Conservation (phyloP, 2,329 filamentous ascomycete species). For the Xylaria sp. region DNA sequence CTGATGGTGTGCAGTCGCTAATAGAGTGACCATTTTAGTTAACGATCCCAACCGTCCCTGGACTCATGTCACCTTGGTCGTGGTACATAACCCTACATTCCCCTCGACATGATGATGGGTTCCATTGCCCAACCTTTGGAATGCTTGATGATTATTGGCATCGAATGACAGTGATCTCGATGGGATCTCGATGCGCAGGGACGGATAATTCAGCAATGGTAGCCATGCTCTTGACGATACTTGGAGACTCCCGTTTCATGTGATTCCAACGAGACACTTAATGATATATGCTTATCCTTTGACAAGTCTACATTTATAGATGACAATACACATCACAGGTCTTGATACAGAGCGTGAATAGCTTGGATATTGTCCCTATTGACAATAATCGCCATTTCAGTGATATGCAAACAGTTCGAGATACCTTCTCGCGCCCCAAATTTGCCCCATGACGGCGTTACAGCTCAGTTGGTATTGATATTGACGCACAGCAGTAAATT, state of each 20-base stretch:
- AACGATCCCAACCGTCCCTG: slow-evolving; percentile 29
- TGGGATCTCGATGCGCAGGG: background rate
- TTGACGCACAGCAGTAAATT: background rate
- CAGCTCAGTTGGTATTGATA: too few relatives aligned
- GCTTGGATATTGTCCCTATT: too few relatives aligned
- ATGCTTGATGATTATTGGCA: background rate
- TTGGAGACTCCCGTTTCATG: background rate
- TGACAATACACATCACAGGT: too few relatives aligned
- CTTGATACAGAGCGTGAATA: too few relatives aligned
- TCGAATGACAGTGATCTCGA: too few relatives aligned
- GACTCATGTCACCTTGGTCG: slow-evolving; percentile 26
- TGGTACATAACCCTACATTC: slow-evolving; percentile 9
- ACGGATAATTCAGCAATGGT: background rate
- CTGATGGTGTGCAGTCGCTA: background rate
- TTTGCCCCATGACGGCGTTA: background rate
- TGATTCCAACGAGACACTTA: too few relatives aligned
- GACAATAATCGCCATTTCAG: too few relatives aligned
- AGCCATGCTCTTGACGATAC: background rate
- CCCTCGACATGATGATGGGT: background rate
- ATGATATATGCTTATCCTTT: background rate
- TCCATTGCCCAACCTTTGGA: background rate
- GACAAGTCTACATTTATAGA: background rate
- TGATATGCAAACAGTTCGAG: background rate
- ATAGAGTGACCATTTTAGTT: slow-evolving; percentile 19
- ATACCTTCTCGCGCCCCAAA: background rate